A percentile compares a stretch with the other conserved stretches of the same genome.
These are phyloP conservation scores for Colletotrichum tropicale DNA, from an alignment of 2,329 filamentous ascomycete genomes.

Conservation along the genomic window DNA sequence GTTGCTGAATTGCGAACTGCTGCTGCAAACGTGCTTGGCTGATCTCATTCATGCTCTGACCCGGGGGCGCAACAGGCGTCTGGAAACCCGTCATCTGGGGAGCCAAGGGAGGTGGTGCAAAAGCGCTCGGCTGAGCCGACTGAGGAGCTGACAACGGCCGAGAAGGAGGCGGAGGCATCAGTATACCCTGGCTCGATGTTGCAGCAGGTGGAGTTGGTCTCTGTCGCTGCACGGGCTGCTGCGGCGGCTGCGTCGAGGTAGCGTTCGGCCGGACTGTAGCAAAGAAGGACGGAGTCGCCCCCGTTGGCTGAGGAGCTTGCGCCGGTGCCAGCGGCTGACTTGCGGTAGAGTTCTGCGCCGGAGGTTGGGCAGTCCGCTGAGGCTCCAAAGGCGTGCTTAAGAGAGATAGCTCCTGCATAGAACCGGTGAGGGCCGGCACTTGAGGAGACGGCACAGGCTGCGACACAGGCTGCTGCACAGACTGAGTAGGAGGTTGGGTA, in stretches of 20 bases:
- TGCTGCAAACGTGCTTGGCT: conserved; percentile 70
- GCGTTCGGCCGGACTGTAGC: conserved; percentile 31
- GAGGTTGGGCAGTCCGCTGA: conserved; percentile 31
- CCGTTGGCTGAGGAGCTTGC: conserved; percentile 49
- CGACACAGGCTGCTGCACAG: conserved; percentile 32
- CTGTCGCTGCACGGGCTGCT: conserved; percentile 42
- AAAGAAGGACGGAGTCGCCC: conserved; percentile 66
- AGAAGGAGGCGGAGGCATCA: conserved; percentile 78
- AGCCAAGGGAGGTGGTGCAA: conserved; percentile 76
- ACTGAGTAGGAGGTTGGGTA: conserved; percentile 21
- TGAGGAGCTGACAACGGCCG: conserved; percentile 88
- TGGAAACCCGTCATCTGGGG: conserved; percentile 83
- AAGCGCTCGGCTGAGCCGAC: conserved; percentile 75
- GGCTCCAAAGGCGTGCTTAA: conserved; percentile 58
- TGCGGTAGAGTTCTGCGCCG: conserved; percentile 32
- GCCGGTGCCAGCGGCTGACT: conserved; percentile 35
- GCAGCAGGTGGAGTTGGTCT: conserved; percentile 45
- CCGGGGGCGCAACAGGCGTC: conserved; percentile 69
- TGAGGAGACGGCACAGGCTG: conserved; percentile 35
- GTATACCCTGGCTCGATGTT: conserved; percentile 61
- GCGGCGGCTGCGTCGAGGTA: conserved; percentile 8
- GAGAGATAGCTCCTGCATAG: conserved; percentile 64
- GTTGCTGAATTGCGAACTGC: conserved; percentile 53
- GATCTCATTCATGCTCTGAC: conserved; percentile 79
- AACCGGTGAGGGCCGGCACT: conserved; percentile 65